These are phyloP conservation scores for Astraeus odoratus DNA, from an alignment of 768 basidiomycete species.

Conservation along the genomic window DNA sequence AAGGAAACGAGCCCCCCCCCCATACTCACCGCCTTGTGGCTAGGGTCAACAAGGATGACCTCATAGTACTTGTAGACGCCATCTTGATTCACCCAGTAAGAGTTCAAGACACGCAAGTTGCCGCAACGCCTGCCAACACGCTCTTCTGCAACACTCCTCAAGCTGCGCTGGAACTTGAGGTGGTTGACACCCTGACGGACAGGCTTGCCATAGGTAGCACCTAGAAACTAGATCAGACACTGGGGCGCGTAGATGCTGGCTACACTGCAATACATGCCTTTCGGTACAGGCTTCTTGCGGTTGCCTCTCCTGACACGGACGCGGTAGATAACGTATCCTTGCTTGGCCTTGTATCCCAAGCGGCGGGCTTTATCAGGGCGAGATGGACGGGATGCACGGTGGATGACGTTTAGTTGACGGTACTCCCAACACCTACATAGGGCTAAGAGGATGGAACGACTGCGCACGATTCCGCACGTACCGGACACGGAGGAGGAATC, in stretches of 20 bases:
- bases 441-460: constrained; percentile 4
- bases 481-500: constrained; percentile 96
- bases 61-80: constrained; percentile 99
- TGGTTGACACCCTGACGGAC: constrained; percentile 99
- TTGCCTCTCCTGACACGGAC: constrained; percentile 96
- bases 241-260: not conserved
- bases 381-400: constrained; percentile 96
- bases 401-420: constrained; percentile 96
- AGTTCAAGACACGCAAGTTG: constrained; percentile 93
- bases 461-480: constrained; percentile 29
- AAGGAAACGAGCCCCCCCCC: not conserved
- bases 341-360: constrained; percentile 99
- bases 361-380: constrained; percentile 99
- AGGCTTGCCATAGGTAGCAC: constrained; percentile 98
- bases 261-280: constrained; percentile 51
- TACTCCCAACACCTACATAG: constrained; percentile 88
- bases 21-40: constrained; percentile 78
- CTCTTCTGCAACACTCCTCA: constrained; percentile 94
- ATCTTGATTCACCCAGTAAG: constrained; percentile 99
- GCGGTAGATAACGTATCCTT: constrained; percentile 97
- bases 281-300: constrained; percentile 97
- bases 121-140: constrained; percentile 95
- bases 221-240: constrained; percentile 31
- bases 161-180: constrained; percentile 92
- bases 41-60: constrained; percentile 95